phyloP scores from a whole-genome alignment of 371 early-diverging fungal species.

The Haplosporangium sp. region DNA sequence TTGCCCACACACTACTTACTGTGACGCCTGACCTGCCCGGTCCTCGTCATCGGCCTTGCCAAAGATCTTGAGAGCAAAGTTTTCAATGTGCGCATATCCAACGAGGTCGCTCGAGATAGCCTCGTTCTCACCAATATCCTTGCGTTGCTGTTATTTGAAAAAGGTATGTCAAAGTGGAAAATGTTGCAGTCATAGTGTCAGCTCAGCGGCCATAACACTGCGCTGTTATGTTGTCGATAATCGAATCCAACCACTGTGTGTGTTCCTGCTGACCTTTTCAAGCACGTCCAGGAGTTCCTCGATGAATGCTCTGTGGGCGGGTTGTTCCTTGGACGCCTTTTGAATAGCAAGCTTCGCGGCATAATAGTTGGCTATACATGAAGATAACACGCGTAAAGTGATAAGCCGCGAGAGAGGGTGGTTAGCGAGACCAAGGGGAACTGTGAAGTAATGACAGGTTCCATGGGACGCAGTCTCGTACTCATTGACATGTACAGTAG shows the following conservation, averaged over 20 bases:
- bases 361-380: conserved; percentile 82
- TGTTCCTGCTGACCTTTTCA: conserved; percentile 70
- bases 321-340: conserved; percentile 64
- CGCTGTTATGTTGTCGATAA: background rate
- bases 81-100: conserved; percentile 86
- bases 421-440: too few relatives aligned
- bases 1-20: conserved; percentile 58
- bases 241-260: background rate
- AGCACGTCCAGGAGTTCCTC: conserved; percentile 77
- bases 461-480: background rate
- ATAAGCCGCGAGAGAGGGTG: too few relatives aligned
- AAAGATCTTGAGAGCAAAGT: conserved; percentile 94
- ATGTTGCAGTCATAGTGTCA: too few relatives aligned
- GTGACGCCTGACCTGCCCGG: conserved; percentile 77
- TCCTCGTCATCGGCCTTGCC: conserved; percentile 93
- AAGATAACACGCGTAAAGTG: background rate
- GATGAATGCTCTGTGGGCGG: conserved; percentile 75
- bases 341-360: conserved; percentile 86
- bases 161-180: background rate
- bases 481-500: conserved; percentile 73
- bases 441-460: too few relatives aligned
- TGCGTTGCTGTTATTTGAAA: conserved; percentile 71
- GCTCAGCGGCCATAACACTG: background rate
- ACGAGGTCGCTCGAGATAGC: conserved; percentile 83
- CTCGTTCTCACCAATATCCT: conserved; percentile 68